phyloP scores from a whole-genome alignment of 2,329 filamentous ascomycete genomes.

The Cordyceps cateniannulata region DNA sequence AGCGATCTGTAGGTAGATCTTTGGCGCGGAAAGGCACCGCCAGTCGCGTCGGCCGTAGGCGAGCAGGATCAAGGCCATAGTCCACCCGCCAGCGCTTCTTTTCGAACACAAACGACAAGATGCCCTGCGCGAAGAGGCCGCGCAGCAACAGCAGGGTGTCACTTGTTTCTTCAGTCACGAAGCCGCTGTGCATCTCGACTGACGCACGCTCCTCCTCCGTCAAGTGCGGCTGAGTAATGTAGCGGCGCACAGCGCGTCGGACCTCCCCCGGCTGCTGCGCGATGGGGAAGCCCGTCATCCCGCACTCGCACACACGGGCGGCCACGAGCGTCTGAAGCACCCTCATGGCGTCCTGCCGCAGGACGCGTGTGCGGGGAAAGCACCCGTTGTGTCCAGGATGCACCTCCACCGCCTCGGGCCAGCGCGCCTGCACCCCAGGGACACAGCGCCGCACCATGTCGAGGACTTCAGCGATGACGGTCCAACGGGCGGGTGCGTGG shows the following conservation, averaged over 20 bases:
- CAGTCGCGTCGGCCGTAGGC: constrained; percentile 37
- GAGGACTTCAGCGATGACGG: constrained; percentile 35
- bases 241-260: background rate
- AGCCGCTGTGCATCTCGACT: background rate
- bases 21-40: constrained; percentile 57
- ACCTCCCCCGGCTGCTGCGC: constrained; percentile 22
- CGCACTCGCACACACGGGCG: constrained; percentile 19
- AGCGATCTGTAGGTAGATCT: constrained; percentile 45
- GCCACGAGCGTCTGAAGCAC: constrained; percentile 30
- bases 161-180: background rate
- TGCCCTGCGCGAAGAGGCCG: constrained; percentile 48
- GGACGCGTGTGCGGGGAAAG: background rate
- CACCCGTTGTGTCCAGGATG: background rate
- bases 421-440: background rate
- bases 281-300: constrained; percentile 37
- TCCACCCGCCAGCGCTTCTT: constrained; percentile 60
- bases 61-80: constrained; percentile 46
- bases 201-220: background rate
- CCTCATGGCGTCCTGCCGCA: background rate
- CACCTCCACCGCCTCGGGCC: background rate
- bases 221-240: background rate
- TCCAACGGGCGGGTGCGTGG: constrained; percentile 49
- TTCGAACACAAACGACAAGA: constrained; percentile 46
- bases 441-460: background rate
- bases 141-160: constrained; percentile 32